phyloP scores from a whole-genome alignment of 2,329 filamentous ascomycete species.

The Fusarium chaquense region DNA sequence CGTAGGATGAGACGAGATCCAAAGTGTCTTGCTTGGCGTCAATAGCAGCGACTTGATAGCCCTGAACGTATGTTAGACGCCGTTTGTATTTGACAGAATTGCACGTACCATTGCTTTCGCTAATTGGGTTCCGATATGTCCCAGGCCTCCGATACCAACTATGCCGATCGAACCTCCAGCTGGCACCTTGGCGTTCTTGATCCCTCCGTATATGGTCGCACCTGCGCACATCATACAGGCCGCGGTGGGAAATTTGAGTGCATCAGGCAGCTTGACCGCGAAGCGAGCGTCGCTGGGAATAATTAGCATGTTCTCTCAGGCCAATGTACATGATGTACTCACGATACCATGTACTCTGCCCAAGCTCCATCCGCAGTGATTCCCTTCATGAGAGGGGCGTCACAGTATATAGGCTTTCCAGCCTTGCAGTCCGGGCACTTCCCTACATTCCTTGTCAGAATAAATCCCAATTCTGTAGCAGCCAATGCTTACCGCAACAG shows the following conservation, averaged over 20 bases:
- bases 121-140: constrained; percentile 5
- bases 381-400: constrained; percentile 1
- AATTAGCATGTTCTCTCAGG: background rate
- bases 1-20: constrained; percentile 4
- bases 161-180: constrained; percentile 8
- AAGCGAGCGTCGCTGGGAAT: background rate
- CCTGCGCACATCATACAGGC: constrained; percentile 17
- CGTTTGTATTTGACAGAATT: too few species aligned
- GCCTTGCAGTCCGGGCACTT: background rate
- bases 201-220: background rate
- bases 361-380: constrained; percentile 10
- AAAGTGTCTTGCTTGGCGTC: constrained; percentile 8
- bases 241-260: background rate
- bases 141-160: constrained; percentile 9
- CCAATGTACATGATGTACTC: background rate
- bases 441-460: background rate
- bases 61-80: background rate
- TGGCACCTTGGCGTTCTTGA: constrained; percentile 10
- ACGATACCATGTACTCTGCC: constrained; percentile 22
- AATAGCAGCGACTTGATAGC: constrained; percentile 15
- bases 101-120: constrained; percentile 17
- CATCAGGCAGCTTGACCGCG: background rate
- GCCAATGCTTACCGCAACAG: background rate
- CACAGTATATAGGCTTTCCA: background rate
- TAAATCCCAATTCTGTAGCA: fast-evolving